phyloP scores from a whole-genome alignment of 805 yeast genomes.

The Candida jianshihensis region DNA sequence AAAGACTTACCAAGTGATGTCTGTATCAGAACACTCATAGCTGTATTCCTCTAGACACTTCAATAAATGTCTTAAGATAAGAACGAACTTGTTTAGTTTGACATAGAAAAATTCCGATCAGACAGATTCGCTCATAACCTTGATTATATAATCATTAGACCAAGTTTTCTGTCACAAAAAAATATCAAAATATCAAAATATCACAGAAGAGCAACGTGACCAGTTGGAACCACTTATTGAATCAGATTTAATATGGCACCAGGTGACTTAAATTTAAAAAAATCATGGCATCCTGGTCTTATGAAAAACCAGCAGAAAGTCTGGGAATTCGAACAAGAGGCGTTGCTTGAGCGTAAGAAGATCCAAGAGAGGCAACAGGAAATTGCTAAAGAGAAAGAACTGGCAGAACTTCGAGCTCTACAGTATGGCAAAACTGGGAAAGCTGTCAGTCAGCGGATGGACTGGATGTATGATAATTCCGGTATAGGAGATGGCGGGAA shows the following conservation, averaged over 20 bases:
- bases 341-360: conserved; percentile 60
- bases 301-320: conserved; percentile 80
- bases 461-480: conserved; percentile 82
- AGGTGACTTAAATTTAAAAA: conserved; percentile 81
- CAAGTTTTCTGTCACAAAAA: too few species aligned
- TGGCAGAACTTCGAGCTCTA: conserved; percentile 44
- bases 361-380: conserved; percentile 60
- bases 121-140: background rate
- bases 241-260: conserved; percentile 36
- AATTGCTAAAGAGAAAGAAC: conserved; percentile 52
- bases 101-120: background rate
- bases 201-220: too few species aligned
- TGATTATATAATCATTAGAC: background rate
- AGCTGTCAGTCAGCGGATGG: conserved; percentile 41
- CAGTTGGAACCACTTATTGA: too few species aligned
- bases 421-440: conserved; percentile 36
- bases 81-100: too few species aligned
- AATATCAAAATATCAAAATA: too few species aligned
- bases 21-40: conserved; percentile 35
- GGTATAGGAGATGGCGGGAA: conserved; percentile 23
- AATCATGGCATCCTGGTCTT: conserved; percentile 94
- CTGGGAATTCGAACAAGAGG: conserved; percentile 75
- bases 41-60: background rate
- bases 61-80: background rate
- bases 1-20: conserved; percentile 28